phyloP scores from a whole-genome alignment of 768 basidiomycete genomes.

The Rossbeevera mucosa region DNA sequence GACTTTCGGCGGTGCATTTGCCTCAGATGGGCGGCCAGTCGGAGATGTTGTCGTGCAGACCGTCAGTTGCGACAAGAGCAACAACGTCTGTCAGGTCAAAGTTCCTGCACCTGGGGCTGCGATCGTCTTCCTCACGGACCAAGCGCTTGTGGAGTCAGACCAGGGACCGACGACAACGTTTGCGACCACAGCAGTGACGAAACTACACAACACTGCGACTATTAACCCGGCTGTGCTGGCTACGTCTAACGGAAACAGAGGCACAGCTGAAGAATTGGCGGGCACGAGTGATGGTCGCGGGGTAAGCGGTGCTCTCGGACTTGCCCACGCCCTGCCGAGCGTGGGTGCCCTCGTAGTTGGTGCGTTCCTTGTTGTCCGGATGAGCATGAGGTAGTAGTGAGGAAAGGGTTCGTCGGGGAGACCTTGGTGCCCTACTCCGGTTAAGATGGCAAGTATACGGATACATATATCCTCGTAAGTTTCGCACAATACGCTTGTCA shows the following conservation, averaged over 20 bases:
- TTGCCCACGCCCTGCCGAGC: slow-evolving; percentile 9
- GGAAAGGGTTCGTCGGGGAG: background rate
- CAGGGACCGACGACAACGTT: slow-evolving; percentile 35
- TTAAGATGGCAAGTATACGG: background rate
- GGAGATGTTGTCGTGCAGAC: slow-evolving; percentile 53
- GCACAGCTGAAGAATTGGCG: slow-evolving; percentile 19
- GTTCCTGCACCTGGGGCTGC: slow-evolving; percentile 72
- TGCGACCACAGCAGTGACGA: slow-evolving; percentile 38
- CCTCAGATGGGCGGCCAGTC: slow-evolving; percentile 62
- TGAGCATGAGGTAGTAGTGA: slow-evolving; percentile 1
- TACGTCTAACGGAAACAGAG: slow-evolving; percentile 57
- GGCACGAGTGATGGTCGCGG: slow-evolving; percentile 6
- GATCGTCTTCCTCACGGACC: slow-evolving; percentile 61
- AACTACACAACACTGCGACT: slow-evolving; percentile 42
- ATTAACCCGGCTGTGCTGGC: slow-evolving; percentile 51
- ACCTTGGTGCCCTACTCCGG: slow-evolving; percentile 2
- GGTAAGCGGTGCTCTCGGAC: background rate
- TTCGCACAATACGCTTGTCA: background rate
- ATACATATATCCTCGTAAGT: slow-evolving; percentile 7
- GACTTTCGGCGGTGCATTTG: slow-evolving; percentile 58
- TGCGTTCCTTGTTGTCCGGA: slow-evolving; percentile 7
- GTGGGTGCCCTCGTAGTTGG: slow-evolving; percentile 14
- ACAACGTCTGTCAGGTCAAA: slow-evolving; percentile 52
- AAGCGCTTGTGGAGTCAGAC: slow-evolving; percentile 34
- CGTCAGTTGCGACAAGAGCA: slow-evolving; percentile 52